A percentile compares a stretch with the other conserved stretches of the same genome.
These are phyloP conservation scores for Diaporthe destruens DNA, from an alignment of 2,329 filamentous ascomycete species.

Conservation along the genomic window DNA sequence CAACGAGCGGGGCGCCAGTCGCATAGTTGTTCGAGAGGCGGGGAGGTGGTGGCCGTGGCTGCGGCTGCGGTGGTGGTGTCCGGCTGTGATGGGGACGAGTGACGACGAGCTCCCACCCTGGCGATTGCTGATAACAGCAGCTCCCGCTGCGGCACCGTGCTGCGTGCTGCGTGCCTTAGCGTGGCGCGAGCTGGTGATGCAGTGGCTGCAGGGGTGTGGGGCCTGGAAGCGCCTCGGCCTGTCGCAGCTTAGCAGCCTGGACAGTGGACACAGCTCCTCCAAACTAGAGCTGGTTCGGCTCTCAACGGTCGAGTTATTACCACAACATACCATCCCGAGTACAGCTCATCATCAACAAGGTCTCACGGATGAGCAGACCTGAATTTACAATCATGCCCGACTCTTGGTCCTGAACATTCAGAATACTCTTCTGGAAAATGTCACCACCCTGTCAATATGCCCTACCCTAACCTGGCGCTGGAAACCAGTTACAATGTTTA, in stretches of 20 bases:
- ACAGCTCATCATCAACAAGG: neutral
- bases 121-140: neutral
- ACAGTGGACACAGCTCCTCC: neutral
- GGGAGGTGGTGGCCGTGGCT: neutral
- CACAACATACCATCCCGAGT: no score
- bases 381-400: neutral
- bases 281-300: neutral
- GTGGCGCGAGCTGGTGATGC: slow-evolving; percentile 28
- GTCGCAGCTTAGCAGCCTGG: neutral
- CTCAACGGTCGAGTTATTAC: neutral
- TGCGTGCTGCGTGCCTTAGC: no score
- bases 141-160: slow-evolving; percentile 22
- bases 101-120: slow-evolving; percentile 11
- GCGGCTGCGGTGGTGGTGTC: no score
- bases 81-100: neutral
- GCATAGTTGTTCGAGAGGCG: slow-evolving; percentile 14
- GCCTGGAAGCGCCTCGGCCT: slow-evolving; percentile 10
- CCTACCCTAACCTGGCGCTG: no score
- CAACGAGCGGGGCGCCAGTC: slow-evolving; percentile 14
- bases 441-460: no score
- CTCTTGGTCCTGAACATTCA: no score
- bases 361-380: neutral
- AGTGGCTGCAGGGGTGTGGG: slow-evolving; percentile 9
- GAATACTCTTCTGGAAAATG: neutral
- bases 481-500: no score